Conservation (phyloP, 805 yeast genomes). For the Pichia membranifaciens region DNA sequence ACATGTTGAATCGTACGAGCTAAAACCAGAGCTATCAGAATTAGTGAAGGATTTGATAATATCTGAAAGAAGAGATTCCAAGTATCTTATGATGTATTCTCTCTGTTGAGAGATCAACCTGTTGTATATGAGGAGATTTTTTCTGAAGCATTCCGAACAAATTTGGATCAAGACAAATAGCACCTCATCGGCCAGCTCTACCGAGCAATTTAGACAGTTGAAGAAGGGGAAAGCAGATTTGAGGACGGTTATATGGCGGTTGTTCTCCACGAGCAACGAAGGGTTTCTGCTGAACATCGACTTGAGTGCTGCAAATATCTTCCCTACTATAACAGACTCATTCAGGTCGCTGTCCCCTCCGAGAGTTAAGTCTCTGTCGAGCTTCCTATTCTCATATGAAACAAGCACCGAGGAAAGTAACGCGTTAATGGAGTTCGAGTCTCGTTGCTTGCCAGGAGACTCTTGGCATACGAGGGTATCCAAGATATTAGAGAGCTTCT, state of each 20-base stretch:
- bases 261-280: conserved; percentile 21
- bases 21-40: conserved; percentile 2
- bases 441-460: conserved; percentile 23
- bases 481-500: conserved; percentile 24
- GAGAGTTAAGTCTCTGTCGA: conserved; percentile 17
- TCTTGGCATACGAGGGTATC: conserved; percentile 25
- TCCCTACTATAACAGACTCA: conserved; percentile 8
- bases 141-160: conserved; percentile 15
- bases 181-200: conserved; percentile 21
- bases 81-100: conserved; percentile 18
- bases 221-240: conserved; percentile 23
- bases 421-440: conserved; percentile 27
- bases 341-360: not conserved
- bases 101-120: conserved; percentile 20
- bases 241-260: conserved; percentile 5
- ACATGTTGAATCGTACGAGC: not conserved
- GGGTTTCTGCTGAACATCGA: conserved; percentile 22
- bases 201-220: conserved; percentile 21
- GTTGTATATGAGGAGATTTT: conserved; percentile 22
- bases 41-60: conserved; percentile 26
- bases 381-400: conserved; percentile 17
- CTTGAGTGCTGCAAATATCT: conserved; percentile 27
- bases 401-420: conserved; percentile 27
- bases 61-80: conserved; percentile 20
- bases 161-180: conserved; percentile 22